Evolutionary conservation across 2,329 filamentous ascomycete species (phyloP), one percentile per base, ranked within the genome.

Genomic region (Stenocarpella maydis): DNA sequence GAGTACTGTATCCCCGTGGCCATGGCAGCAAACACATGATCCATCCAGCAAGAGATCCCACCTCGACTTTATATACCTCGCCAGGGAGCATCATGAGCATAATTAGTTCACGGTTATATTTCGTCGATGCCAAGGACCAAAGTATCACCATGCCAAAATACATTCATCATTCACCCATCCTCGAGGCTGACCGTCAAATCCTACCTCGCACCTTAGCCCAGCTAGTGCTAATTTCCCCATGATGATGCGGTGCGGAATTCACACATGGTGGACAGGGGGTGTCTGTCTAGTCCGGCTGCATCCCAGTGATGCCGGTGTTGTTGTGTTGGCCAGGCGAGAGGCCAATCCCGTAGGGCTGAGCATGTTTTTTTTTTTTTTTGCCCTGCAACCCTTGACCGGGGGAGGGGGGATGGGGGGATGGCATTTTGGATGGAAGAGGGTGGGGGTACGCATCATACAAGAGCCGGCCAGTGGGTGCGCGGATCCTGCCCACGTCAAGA

Each of bases 271-370:
- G 7, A 26, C 41, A 61, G 55, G 55, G 55, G 55, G 17, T 39
- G 17, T 5, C 39, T n/a, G 55, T n/a, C 12, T 3, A 14, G 4
- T 9, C 31, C 19, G 2, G 28, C 28, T n/a, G 5, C 17, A 14
- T 37, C 52, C 52, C 31, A 17, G 26, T 17, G 7, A 24, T 41
- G n/a, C 14, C 28, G 31, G 2, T 49, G 45, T 5, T 49, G 45
- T n/a, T 45, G 43, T 19, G n/a, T 5, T 37, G 34, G n/a, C n/a
- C n/a, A 37, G 53, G 37, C 43, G 37, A n/a, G n/a, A n/a, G 34
- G 54, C 54, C n/a, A 14, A 19, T 41, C 21, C 54, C 37, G 54
- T 58, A 58, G 54, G 54, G 54, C 54, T 58, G 54, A 58, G 54
- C 34, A 58, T 12, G 10, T 15, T n/a, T 7, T 17, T 10, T 6